Base-by-base conservation (phyloP, 2,329 filamentous ascomycete genomes). In the Arthrobotrys pseudoclavata region DNA sequence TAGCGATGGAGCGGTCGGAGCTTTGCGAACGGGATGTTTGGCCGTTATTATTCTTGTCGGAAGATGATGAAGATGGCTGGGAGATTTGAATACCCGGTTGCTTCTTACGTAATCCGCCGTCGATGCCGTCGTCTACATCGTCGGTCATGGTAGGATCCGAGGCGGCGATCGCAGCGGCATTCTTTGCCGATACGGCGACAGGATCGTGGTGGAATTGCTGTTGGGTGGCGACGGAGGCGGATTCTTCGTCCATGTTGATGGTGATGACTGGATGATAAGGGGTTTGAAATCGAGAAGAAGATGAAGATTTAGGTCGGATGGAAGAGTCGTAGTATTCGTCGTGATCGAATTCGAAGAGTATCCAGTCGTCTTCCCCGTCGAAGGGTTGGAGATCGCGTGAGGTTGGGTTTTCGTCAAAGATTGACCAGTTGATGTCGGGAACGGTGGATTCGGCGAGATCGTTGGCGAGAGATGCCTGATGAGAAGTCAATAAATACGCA, bases 371-470 rank as follows among this genome's bases (percentile, higher is more conserved):
- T 52, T 76, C 72, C 64, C 66, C 66, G 31, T 76, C 72, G 45
- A 76, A 76, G 31, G 47, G 72, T 42, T 76, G 72, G 50, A 76
- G 72, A 55, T 76, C 72, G 60, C 72, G 64, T 66, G 72, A 76
- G 47, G 72, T 76, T n/a, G 72, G 72, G 26, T 76, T 69, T 52
- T 76, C 72, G 72, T 76, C 72, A 67, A 76, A 76, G 72, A 76
- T 61, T 31, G 72, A 76, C 72, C 72, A 76, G 72, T 76, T 76
- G 72, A 76, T 76, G 29, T 76, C 72, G 57, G 72, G 72, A 45
- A 76, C 72, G 60, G 72, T 61, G 48, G 72, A 69, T 64, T 76
- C 72, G 52, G 72, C 72, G 34, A 76, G 72, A 47, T 76, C 72
- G 72, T 76, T 66, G 34, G 72, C 72, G 66, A 76, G 72, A 26